Percentiles rank a stretch among this genome's conserved stretches.
Evolutionary conservation across 192 early-diverging fungal genomes (phyloP).

Genomic region (Backusella circina): DNA sequence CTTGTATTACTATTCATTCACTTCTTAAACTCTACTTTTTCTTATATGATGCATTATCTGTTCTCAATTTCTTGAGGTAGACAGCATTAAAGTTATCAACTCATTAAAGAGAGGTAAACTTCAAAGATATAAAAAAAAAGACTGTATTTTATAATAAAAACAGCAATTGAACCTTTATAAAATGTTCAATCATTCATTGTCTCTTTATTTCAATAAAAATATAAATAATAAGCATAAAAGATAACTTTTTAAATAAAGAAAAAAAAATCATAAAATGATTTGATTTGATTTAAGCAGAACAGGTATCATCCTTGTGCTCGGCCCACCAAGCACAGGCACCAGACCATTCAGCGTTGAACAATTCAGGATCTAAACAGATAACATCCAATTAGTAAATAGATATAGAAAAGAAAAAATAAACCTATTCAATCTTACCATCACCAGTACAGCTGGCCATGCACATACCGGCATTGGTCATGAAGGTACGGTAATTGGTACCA

Average conservation of each 20-base stretch:
- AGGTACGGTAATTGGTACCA: background rate
- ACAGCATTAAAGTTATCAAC: no score
- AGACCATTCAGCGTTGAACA: background rate
- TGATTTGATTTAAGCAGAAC: background rate
- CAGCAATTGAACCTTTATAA: background rate
- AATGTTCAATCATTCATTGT: background rate
- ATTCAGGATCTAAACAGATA: background rate
- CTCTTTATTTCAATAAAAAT: background rate
- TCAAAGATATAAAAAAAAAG: no score
- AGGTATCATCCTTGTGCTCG: background rate
- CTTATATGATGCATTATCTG: no score
- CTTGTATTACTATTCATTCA: no score
- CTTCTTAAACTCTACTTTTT: no score
- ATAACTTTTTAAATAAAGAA: background rate
- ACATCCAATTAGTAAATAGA: background rate
- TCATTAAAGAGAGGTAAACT: no score
- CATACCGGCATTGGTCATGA: conserved; percentile 4
- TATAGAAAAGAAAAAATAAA: background rate
- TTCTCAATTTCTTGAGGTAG: no score
- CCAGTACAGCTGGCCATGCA: background rate
- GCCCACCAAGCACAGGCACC: background rate
- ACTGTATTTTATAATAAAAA: no score
- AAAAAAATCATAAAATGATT: background rate
- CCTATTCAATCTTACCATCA: background rate
- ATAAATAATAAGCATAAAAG: background rate